phyloP scores from a whole-genome alignment of 768 basidiomycete genomes.

The Kwoniella botswanensis region DNA sequence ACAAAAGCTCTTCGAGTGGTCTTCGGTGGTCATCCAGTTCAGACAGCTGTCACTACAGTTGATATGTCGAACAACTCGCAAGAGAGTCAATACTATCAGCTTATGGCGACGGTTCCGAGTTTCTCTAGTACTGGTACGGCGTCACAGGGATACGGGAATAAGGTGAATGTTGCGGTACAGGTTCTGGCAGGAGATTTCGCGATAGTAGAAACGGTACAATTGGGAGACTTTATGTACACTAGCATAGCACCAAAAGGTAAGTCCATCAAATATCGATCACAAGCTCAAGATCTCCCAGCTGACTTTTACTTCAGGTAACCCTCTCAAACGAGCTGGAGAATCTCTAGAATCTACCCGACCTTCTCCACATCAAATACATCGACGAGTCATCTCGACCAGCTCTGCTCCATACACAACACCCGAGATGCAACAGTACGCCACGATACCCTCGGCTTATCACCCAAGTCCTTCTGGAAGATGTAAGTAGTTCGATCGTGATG shows the following conservation, averaged over 20 bases:
- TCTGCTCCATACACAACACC: conserved; percentile 27
- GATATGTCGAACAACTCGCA: conserved; percentile 71
- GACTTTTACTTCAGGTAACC: conserved; percentile 11
- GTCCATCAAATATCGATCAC: background rate
- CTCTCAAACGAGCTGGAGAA: conserved; percentile 46
- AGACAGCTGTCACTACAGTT: conserved; percentile 65
- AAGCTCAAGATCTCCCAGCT: no score
- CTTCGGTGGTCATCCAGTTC: conserved; percentile 71
- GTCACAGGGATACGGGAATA: conserved; percentile 27
- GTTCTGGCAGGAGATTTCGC: conserved; percentile 37
- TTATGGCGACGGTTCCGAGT: conserved; percentile 37
- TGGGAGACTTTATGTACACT: conserved; percentile 44
- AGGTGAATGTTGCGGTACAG: conserved; percentile 44
- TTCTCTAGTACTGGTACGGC: conserved; percentile 61
- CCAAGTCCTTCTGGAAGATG: conserved; percentile 31
- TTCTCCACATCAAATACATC: conserved; percentile 51
- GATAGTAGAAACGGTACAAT: conserved; percentile 38
- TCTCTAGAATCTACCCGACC: conserved; percentile 38
- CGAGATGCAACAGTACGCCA: conserved; percentile 34
- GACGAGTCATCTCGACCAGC: conserved; percentile 62
- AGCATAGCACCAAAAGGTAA: conserved; percentile 27
- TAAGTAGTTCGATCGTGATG: conserved; percentile 8
- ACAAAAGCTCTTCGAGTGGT: conserved; percentile 74
- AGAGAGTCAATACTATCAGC: conserved; percentile 59
- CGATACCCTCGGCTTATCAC: conserved; percentile 29